A percentile compares a stretch with the other conserved stretches of the same genome.
phyloP scores from a whole-genome alignment of 371 early-diverging fungal species.

The Smittium mucronatum region DNA sequence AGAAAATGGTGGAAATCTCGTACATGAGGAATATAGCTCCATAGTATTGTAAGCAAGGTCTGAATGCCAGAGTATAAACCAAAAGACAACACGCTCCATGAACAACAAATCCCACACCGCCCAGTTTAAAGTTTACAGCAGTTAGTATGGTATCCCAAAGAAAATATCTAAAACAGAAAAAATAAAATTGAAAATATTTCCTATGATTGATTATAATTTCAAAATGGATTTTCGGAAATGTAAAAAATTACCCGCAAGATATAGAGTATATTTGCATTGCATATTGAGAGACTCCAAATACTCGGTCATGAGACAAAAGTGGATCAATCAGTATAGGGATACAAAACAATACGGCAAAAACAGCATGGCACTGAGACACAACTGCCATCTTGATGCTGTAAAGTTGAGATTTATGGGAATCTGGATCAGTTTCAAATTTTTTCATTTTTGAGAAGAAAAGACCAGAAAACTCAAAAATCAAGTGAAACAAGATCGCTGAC shows the following conservation, averaged over 20 bases:
- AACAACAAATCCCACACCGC: constrained; percentile 66
- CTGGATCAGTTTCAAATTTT: background rate
- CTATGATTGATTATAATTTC: background rate
- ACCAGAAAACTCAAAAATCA: background rate
- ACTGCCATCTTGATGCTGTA: constrained; percentile 17
- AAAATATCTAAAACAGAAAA: background rate
- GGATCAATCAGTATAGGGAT: constrained; percentile 50
- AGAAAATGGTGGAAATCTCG: constrained; percentile 79
- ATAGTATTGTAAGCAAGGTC: constrained; percentile 76
- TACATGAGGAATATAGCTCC: constrained; percentile 82
- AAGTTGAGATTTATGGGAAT: background rate
- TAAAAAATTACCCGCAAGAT: background rate
- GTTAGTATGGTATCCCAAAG: background rate
- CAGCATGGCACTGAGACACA: constrained; percentile 43
- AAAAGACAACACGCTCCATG: constrained; percentile 57
- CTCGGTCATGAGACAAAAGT: constrained; percentile 44
- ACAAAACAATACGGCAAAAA: constrained; percentile 41
- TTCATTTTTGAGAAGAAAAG: background rate
- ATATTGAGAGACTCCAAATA: constrained; percentile 54
- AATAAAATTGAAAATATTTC: background rate
- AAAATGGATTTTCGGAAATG: background rate
- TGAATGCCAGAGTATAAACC: constrained; percentile 4
- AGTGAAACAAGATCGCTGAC: background rate
- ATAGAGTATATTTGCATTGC: background rate
- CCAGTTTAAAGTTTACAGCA: constrained; percentile 40